Conservation (phyloP, 208 protist species). For the Leishmania guyanensis region DNA sequence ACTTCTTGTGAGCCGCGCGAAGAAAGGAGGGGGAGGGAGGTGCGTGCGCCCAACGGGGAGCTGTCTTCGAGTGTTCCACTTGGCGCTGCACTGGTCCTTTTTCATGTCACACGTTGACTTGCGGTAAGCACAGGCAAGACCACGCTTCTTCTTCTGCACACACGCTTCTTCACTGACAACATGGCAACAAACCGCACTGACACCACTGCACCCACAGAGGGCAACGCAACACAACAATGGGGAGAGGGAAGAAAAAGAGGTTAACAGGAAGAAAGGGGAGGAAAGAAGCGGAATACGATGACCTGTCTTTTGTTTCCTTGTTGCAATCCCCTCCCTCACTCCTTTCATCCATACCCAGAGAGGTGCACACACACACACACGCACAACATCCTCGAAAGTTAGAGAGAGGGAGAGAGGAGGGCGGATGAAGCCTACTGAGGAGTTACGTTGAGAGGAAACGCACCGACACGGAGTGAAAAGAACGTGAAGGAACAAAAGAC, state of each 20-base stretch:
- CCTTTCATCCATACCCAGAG: background rate
- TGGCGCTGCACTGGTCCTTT: background rate
- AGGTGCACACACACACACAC: background rate
- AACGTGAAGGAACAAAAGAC: background rate
- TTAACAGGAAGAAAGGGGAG: slow-evolving; percentile 1
- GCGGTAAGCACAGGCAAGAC: background rate
- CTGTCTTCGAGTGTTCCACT: background rate
- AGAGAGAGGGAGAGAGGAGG: background rate
- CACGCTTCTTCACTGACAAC: background rate
- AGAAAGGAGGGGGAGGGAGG: background rate
- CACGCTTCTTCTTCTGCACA: background rate
- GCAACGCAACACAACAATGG: background rate
- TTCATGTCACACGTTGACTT: background rate
- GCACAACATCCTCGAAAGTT: background rate
- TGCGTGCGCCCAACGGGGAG: background rate
- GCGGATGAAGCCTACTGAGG: background rate
- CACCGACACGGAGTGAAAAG: background rate
- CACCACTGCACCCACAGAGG: background rate
- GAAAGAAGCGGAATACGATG: background rate
- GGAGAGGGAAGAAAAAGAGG: background rate
- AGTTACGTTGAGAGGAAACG: background rate
- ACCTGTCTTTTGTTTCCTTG: background rate
- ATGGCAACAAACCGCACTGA: background rate
- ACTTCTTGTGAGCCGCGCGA: background rate
- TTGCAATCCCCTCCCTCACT: background rate